Evolutionary conservation across 495 filamentous ascomycete species (phyloP), one percentile per base, ranked within the genome.

Genomic region (Penicillium mononematosum): DNA sequence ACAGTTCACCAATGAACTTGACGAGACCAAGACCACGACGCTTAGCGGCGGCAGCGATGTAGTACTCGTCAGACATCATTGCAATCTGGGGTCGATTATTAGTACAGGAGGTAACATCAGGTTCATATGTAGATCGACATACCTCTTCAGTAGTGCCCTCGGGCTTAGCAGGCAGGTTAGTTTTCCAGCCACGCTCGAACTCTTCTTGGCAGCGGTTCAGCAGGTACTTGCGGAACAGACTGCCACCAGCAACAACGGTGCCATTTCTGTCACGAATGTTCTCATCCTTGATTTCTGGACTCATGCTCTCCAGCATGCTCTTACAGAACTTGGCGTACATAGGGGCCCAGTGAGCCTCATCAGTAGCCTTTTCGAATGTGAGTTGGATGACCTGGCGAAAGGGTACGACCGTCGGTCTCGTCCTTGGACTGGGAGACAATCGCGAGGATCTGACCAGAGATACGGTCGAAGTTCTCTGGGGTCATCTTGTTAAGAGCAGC

Each of bases 271-370:
- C 92, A 14, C 79, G 81, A 62, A 98, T 92, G 64, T 83, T 91
- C 78, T 97, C 92, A 62, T 99, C 94, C 63, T 91, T 89, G 69
- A 99, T 96, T 22, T 96, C 92, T 7, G 87, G 72, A 75, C 91
- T 96, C 92, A 98, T 98, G 45, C 83, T 90, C 70, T 93, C 88
- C 46, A 98, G 79, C 94, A 99, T 99, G 51, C 87, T 84, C 80
- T 94, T 91, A 80, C 91, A 96, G 84, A 99, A 99, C 74, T 91
- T 95, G 66, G 94, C 95, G 68, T 98, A 98, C 91, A 98, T 98
- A 17, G 89, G 89, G 32, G 94, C 92, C 95, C 95, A 99, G 74
- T 97, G 93, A 60, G 92, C 91, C 72, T 99, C 94, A 71, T 99
- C 94, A 27, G 91, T 96, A 62, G 94, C 94, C 78, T 99, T 99